Evolutionary conservation across 768 basidiomycete genomes (phyloP).

Genomic region (Lactarius quietus): DNA sequence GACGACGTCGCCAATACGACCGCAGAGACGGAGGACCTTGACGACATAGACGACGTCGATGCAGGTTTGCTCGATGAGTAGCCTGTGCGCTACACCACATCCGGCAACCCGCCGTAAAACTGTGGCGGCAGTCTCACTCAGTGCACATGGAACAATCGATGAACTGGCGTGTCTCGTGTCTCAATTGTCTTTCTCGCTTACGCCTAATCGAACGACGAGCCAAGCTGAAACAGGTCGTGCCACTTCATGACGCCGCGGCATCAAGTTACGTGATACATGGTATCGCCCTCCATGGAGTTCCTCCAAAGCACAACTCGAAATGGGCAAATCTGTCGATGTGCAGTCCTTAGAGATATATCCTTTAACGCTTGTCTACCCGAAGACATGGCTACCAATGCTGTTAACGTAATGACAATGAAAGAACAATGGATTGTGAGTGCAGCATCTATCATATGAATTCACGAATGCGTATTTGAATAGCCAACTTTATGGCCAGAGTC

Average conservation of each 20-base stretch:
- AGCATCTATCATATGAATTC: not conserved
- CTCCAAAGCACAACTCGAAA: not conserved
- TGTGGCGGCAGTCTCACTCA: not conserved
- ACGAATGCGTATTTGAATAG: not conserved
- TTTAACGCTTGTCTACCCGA: not conserved
- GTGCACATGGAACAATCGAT: not conserved
- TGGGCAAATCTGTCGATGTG: not conserved
- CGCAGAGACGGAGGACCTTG: constrained; percentile 15
- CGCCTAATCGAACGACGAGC: not conserved
- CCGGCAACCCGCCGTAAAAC: not conserved
- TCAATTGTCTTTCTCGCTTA: not conserved
- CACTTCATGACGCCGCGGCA: not conserved
- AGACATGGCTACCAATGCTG: not conserved
- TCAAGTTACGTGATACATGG: not conserved
- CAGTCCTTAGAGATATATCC: not conserved
- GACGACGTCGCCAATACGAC: constrained; percentile 22
- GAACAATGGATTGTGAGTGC: not conserved
- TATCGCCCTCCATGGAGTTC: not conserved
- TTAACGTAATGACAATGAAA: not conserved
- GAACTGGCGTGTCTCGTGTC: not conserved
- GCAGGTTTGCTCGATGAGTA: constrained; percentile 17
- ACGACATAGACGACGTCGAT: constrained; percentile 18
- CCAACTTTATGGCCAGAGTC: not conserved
- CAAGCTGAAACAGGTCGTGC: not conserved
- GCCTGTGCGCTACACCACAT: not conserved